Conservation (phyloP, 768 basidiomycete genomes). For the Multifurca ochricompacta region DNA sequence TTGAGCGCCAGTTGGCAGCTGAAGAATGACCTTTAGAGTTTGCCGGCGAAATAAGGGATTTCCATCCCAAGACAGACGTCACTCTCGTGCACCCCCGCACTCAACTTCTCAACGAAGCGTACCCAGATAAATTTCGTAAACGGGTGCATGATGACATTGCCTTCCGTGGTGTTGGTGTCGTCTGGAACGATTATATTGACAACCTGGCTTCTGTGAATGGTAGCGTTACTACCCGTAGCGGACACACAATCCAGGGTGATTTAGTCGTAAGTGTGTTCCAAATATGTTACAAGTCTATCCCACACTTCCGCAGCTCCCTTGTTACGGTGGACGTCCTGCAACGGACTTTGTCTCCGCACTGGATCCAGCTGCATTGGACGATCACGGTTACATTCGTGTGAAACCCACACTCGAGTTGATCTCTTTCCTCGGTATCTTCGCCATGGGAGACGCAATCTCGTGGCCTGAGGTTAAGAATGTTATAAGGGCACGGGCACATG, state of each 20-base stretch:
- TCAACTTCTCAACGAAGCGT: constrained; percentile 51
- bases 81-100: constrained; percentile 63
- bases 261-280: constrained; percentile 40
- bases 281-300: neutral
- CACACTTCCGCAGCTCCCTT: constrained; percentile 20
- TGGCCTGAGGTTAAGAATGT: constrained; percentile 48
- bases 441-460: constrained; percentile 55
- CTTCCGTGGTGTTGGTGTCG: constrained; percentile 12
- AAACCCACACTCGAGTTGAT: constrained; percentile 52
- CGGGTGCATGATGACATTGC: neutral
- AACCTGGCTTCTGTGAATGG: neutral
- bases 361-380: constrained; percentile 28
- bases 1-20: constrained; percentile 27
- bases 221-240: constrained; percentile 26
- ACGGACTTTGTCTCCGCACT: constrained; percentile 43
- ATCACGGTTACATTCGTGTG: constrained; percentile 40
- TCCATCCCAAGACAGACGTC: constrained; percentile 36
- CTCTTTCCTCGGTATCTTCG: too few species aligned
- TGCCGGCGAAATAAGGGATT: constrained; percentile 37
- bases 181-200: constrained; percentile 21
- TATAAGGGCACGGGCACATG: neutral
- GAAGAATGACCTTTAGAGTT: constrained; percentile 26
- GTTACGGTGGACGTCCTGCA: constrained; percentile 33
- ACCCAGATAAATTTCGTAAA: constrained; percentile 39
- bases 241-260: constrained; percentile 39